These are phyloP conservation scores for Claviceps paspali DNA, from an alignment of 2,329 filamentous ascomycete genomes.

Conservation along the genomic window DNA sequence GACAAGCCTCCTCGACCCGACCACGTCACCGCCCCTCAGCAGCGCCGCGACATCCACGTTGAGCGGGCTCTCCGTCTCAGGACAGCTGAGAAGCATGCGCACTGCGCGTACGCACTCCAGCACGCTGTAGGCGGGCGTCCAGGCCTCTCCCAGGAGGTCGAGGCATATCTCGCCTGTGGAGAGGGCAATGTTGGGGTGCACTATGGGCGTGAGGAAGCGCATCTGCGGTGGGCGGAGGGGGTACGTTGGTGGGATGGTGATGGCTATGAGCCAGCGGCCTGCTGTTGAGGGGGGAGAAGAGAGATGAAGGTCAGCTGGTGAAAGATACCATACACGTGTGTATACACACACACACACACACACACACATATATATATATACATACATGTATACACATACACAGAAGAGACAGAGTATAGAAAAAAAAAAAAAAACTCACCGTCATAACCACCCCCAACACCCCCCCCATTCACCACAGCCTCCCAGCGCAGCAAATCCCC, in stretches of 20 bases:
- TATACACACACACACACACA: too few relatives aligned
- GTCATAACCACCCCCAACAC: conserved; percentile 40
- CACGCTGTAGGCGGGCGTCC: conserved; percentile 78
- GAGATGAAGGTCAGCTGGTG: too few relatives aligned
- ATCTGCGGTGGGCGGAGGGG: conserved; percentile 66
- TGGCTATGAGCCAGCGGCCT: conserved; percentile 71
- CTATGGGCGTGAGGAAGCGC: conserved; percentile 67
- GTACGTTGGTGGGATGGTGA: conserved; percentile 63
- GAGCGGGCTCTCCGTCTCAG: conserved; percentile 59
- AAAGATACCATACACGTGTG: too few relatives aligned
- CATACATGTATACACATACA: too few relatives aligned
- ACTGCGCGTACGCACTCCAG: conserved; percentile 58
- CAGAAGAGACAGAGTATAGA: too few relatives aligned
- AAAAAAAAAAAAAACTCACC: conserved; percentile 20
- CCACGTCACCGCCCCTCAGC: conserved; percentile 48
- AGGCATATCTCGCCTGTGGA: conserved; percentile 83
- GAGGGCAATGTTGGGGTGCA: conserved; percentile 63
- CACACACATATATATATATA: too few relatives aligned
- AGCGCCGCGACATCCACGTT: conserved; percentile 67
- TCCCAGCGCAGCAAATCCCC: conserved; percentile 43
- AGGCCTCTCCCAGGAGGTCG: conserved; percentile 64
- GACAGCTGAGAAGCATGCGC: conserved; percentile 47
- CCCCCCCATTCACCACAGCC: conserved; percentile 44
- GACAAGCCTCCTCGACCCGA: conserved; percentile 56
- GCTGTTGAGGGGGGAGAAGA: too few relatives aligned